Conservation (phyloP, 768 basidiomycete species). For the Cyclocybe cylindracea region DNA sequence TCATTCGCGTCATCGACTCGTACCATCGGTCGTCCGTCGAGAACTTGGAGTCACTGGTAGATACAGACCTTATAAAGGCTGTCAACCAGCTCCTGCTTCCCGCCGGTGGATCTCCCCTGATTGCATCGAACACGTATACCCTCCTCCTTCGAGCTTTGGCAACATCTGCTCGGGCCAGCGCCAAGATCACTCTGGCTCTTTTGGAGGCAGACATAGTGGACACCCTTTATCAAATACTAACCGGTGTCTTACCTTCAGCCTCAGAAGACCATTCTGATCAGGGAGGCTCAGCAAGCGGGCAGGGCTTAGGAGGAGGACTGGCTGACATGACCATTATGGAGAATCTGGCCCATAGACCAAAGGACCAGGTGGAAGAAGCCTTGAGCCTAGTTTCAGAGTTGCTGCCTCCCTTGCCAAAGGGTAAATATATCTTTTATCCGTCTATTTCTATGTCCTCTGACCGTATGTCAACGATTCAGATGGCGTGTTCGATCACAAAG, state of each 20-base stretch:
- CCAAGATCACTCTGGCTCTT: constrained; percentile 82
- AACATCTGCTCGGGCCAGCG: constrained; percentile 84
- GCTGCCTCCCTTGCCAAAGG: constrained; percentile 91
- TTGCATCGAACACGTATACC: constrained; percentile 87
- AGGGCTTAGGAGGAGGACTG: constrained; percentile 84
- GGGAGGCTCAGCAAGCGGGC: constrained; percentile 60
- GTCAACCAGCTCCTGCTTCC: constrained; percentile 86
- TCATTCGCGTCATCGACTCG: constrained; percentile 92
- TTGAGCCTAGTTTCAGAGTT: constrained; percentile 88
- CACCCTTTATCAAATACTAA: constrained; percentile 92
- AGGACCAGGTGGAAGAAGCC: constrained; percentile 96
- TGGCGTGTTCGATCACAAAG: constrained; percentile 92
- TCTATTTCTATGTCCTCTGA: constrained; percentile 1
- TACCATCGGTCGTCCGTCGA: constrained; percentile 85
- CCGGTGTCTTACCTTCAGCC: constrained; percentile 84
- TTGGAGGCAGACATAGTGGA: constrained; percentile 92
- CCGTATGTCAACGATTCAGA: constrained; percentile 45
- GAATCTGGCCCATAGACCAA: constrained; percentile 93
- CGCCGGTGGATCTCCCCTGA: constrained; percentile 82
- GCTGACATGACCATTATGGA: constrained; percentile 99
- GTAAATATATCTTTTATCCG: constrained; percentile 36
- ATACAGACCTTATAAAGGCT: constrained; percentile 75
- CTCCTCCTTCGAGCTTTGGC: constrained; percentile 84
- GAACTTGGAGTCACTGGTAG: constrained; percentile 84
- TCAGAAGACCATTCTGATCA: constrained; percentile 55